phyloP scores from a whole-genome alignment of 2,329 filamentous ascomycete genomes.

The Rhinocladiella mackenziei region DNA sequence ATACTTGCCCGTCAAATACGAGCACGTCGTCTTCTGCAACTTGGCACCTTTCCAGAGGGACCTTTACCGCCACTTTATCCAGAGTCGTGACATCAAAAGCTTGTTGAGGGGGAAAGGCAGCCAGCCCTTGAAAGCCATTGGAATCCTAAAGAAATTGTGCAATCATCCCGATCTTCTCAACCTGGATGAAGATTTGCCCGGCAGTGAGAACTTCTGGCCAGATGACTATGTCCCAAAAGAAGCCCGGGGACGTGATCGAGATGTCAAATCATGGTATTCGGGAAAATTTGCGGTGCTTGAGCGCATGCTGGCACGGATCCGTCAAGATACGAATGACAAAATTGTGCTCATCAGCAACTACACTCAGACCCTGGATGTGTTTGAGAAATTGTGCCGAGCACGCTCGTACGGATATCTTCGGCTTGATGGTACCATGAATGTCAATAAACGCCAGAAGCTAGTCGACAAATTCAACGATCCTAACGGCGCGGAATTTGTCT shows the following conservation, averaged over 20 bases:
- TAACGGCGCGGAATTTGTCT: constrained; percentile 82
- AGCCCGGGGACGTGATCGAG: constrained; percentile 78
- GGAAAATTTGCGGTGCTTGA: constrained; percentile 99
- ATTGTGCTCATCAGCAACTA: constrained; percentile 99
- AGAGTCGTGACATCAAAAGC: constrained; percentile 88
- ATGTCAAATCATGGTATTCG: constrained; percentile 92
- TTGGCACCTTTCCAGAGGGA: constrained; percentile 87
- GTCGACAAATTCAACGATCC: constrained; percentile 98
- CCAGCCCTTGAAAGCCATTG: constrained; percentile 93
- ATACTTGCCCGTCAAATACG: constrained; percentile 96
- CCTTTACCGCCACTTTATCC: constrained; percentile 95
- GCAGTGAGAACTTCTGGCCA: constrained; percentile 75
- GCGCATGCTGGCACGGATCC: constrained; percentile 92
- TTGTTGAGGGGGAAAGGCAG: constrained; percentile 89
- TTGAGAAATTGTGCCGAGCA: constrained; percentile 81
- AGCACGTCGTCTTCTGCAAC: constrained; percentile 98
- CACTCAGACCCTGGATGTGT: constrained; percentile 91
- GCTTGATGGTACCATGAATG: constrained; percentile 95
- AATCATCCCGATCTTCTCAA: constrained; percentile 94
- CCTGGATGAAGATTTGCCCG: constrained; percentile 76
- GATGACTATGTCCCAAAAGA: constrained; percentile 88
- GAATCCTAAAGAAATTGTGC: constrained; percentile 94
- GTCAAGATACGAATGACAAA: constrained; percentile 95
- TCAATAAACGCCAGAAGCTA: constrained; percentile 93
- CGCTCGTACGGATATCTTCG: constrained; percentile 81